Base-by-base conservation (phyloP, 2,329 filamentous ascomycete species). In the Leptodontidium sp. region DNA sequence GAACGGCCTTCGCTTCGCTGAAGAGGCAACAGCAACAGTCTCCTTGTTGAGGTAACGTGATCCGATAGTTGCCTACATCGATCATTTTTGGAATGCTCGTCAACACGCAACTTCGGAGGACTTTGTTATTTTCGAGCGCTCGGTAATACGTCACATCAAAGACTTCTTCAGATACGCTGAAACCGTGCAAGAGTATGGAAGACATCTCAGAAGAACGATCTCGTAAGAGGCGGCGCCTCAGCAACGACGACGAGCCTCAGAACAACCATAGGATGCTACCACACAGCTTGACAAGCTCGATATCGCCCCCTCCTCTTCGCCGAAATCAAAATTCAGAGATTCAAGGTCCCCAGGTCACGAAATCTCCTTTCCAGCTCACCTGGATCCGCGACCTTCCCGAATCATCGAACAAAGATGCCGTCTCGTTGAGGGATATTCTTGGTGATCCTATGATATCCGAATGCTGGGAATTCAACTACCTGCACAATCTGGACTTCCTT, bases 361-460 rank as follows among this genome's bases (percentile, higher is more conserved):
- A 72, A 8, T 91, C 89, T 8, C 88, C 88, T 1, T 81, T 90
- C 52, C 84, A 87, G 68, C 83, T 91, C 15, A 90, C 87, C 0
- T 80, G 81, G 62, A 87, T 91, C 64, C 79, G 79, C 29, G 86
- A 88, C 74, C 79, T 90, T 1, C 79, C 84, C 8, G 74, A 77
- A 11, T 76, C 78, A 4, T 81, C 85, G 65, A 91, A 91, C 80
- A 78, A 83, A 21, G 87, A 88, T 77, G 80, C 88, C 0, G 77
- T 90, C 26, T 81, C 80, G 17, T 77, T 91, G 32, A 79, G 80
- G 12, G 87, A 89, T 65, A 85, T 91, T 52, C 82, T 91, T 3
- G 85, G 87, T 1, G 84, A 90, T 76, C 88, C 88, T 1, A 79
- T 90, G 76, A 89, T 80, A 43, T 68, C 74, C 66, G 85, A 87